Evolutionary conservation across 441 rosid genomes (phyloP), one percentile per base, ranked within the genome.

Genomic region (Biscutella laevigata): DNA sequence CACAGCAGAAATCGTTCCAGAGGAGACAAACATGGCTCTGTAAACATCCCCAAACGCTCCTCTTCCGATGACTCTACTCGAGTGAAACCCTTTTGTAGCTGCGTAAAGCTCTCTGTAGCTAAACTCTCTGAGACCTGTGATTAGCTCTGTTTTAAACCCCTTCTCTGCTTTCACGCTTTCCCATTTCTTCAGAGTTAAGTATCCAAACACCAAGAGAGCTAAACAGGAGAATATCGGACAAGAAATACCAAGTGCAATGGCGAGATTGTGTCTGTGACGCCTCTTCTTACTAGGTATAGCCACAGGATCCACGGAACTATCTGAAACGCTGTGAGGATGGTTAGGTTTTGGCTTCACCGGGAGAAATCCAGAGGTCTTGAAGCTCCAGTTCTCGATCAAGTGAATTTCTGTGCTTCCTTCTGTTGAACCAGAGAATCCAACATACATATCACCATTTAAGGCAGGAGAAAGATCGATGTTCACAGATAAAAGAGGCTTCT

Each of bases 371-470:
- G 62, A 77, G 2, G 86, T 83, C 51, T 35, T 59, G 67, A 91
- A 88, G 55, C 80, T 83, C 98, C 96, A 85, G 48, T 62, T 82
- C 55, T 72, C 49, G 12, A 91, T 71, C 54, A 74, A 54, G 66
- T 91, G 96, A 63, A 82, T 64, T 76, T 88, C 98, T 3, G 98
- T 88, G 57, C 94, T 88, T 32, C 96, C 94, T 68, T 91, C 96
- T 1, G 91, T 88, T 25, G 98, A 83, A 24, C 83, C 98, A 0
- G 98, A 80, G 62, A 91, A 88, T 3, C 98, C 98, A 22, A 74
- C 84, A 29, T 72, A 83, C 84, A 77, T 77, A 28, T 48, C 58
- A 35, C 75, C 82, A 28, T 71, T 73, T 24, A 85, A 80, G 51
- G 68, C 67, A 26, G 46, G 74, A n/a, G 94, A 80, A 40, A 88